A percentile compares a stretch with the other conserved stretches of the same genome.
These are phyloP conservation scores for Oemleria cerasiformis DNA, from an alignment of 306 rosid species.

Conservation along the genomic window DNA sequence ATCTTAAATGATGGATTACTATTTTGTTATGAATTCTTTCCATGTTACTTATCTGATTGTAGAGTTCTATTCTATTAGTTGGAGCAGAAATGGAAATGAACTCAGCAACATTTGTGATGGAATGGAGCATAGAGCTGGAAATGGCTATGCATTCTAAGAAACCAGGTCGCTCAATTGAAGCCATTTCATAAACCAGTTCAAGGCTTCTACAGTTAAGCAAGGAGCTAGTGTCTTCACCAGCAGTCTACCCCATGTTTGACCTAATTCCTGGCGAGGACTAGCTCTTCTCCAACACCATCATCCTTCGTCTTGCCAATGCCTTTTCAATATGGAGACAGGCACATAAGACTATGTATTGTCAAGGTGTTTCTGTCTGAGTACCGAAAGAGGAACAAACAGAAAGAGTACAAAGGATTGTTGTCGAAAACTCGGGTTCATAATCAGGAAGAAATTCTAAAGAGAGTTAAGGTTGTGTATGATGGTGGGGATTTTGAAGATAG, in stretches of 20 bases:
- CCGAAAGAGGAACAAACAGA: constrained; percentile 35
- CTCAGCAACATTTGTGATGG: constrained; percentile 61
- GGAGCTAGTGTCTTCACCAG: constrained; percentile 49
- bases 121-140: constrained; percentile 89
- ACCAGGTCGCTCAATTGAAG: constrained; percentile 51
- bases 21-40: background rate
- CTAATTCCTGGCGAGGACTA: constrained; percentile 69
- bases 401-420: constrained; percentile 35
- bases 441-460: constrained; percentile 51
- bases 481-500: constrained; percentile 51
- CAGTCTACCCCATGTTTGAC: constrained; percentile 47
- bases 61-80: background rate
- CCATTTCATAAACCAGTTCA: constrained; percentile 53
- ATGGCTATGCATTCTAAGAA: constrained; percentile 61
- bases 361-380: constrained; percentile 55
- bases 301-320: constrained; percentile 76
- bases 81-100: constrained; percentile 42
- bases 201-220: constrained; percentile 56
- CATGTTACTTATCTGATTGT: background rate
- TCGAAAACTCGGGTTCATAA: constrained; percentile 43
- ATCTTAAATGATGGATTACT: background rate
- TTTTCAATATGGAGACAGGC: constrained; percentile 54
- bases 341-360: constrained; percentile 45
- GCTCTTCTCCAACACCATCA: constrained; percentile 69
- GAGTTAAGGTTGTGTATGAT: constrained; percentile 62